Evolutionary conservation across 1,284 basidiomycete genomes (phyloP), one percentile per base, ranked within the genome.

Genomic region (Pseudozyma thailandica): DNA sequence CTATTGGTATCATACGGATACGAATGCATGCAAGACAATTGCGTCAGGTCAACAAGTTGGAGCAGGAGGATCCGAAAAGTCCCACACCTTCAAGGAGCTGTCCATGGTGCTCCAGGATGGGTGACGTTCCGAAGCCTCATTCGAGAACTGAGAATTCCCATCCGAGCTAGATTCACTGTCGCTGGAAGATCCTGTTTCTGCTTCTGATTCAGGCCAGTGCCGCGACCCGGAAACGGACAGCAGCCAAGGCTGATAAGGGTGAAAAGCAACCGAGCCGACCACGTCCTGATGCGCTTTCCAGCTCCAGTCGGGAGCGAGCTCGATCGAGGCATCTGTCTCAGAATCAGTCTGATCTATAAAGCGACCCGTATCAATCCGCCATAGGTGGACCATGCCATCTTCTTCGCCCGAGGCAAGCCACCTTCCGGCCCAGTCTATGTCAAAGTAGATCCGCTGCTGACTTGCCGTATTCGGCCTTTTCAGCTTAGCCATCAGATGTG

Each of bases 401-500:
- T 61, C 44, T 38, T 74, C 68, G 10, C 77, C 77, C 0, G 75
- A 47, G 8, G 58, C 62, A 8, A 79, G 62, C 68, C 69, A 59
- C 9, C 74, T 35, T 4, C 77, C 75, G 7, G 70, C 65, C 60
- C 65, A 75, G 39, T 79, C 75, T 1, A 79, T 37, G 47, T 77
- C 64, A 50, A 79, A 79, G 33, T 58, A 55, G 41, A 79, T 48
- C 16, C 77, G 44, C 35, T 79, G 77, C 21, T 74, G 68, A 13
- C 49, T 69, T 12, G 39, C 25, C 20, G 45, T 45, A 10, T 46
- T 47, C 10, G 42, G 27, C 27, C 76, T 35, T 13, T 23, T 21
- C 28, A 77, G 26, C 16, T 50, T 57, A 9, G 75, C 75, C 7
- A 75, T 33, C 33, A 75, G 31, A n/a, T 74, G 62, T 0, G 57